Base-by-base conservation (phyloP, 1,139 yeast genomes). In the Schizosaccharomyces versatilis region DNA sequence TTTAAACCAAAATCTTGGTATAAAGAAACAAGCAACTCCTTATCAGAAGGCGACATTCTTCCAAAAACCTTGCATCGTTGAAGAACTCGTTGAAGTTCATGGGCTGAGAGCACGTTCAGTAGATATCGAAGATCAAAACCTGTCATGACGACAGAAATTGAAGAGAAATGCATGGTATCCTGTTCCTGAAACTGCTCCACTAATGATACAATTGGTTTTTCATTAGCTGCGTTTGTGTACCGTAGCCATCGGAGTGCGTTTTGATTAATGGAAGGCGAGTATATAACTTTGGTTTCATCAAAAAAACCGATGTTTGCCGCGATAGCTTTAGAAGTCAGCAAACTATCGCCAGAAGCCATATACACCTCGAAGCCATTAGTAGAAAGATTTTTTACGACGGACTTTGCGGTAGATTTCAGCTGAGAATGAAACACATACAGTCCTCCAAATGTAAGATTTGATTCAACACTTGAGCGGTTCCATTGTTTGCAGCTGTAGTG, bases 301-400 rank as follows among this genome's bases (percentile, higher is more conserved):
- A 44, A 44, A 24, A 32, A 72, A 7, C 78, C 80, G 66, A 94
- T 83, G 63, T 90, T 95, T 59, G 77, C 75, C 1, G 84, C 95
- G 36, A 90, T 98, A 68, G 95, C 83, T 36, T 90, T 78, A 0
- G 98, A 98, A 0, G 99, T 90, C 59, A 90, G 72, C 14, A 90
- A 78, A 64, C 90, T 93, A 66, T 90, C 99, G 55, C 99, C 99
- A 0, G 98, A 93, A 67, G 98, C 90, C 98, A 90, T 90, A 36
- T 86, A 72, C 0, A 94, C 84, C 61, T 96, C 73, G 56, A 90
- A 75, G 47, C 76, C 72, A 0, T 98, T 96, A 9, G 69, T 71
- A 44, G 69, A 69, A 55, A 90, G 71, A 57, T 76, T 73, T 15
- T 68, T 62, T 57, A 90, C 73, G 0, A 88, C 84, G 0, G 70